Base-by-base conservation (phyloP, 352 stramenopile genomes). In the Thalassiosira mediterranea region DNA sequence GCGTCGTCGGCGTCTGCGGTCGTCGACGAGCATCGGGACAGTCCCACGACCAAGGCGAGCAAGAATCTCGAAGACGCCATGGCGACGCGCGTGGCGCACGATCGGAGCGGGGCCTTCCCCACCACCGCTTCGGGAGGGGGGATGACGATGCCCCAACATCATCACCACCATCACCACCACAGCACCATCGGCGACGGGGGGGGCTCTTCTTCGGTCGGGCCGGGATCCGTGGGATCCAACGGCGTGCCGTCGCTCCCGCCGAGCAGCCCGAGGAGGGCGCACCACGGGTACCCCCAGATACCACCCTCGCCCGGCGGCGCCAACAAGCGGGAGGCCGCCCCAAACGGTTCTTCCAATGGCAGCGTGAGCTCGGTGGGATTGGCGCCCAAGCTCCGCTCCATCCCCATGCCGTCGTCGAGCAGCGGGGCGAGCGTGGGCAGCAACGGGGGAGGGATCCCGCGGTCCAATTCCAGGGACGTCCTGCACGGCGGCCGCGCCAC, bases 61-160 rank as follows among this genome's bases (percentile, higher is more conserved):
- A 67, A 19, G 10, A 46, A n/a, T 47, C 23, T 4, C 47, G 25
- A 40, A 15, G 17, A 57, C 28, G 44, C 15, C 21, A 70, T 60
- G 60, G 60, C 42, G 44, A 17, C 7, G 17, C 23, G 28, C 19
- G 47, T 46, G 21, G 23, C 2, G 10, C 29, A 46, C 11, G 37
- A 53, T 53, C 38, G 58, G 2, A 56, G 21, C 13, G 60, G 60
- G 2, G 60, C 60, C 5, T 70, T 70, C 34, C 60, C 60, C 5
- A n/a, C n/a, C n/a, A n/a, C n/a, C n/a, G n/a, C n/a, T n/a, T n/a
- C n/a, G n/a, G n/a, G n/a, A n/a, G n/a, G n/a, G n/a, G n/a, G n/a
- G n/a, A n/a, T n/a, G n/a, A n/a, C 60, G 60, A 53, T 48, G 48
- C 44, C 60, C 60, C n/a, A 7, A 34, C 17, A 67, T 13, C 11